These are phyloP conservation scores for Dissophora ornata DNA, from an alignment of 192 early-diverging fungal genomes.

Conservation along the genomic window DNA sequence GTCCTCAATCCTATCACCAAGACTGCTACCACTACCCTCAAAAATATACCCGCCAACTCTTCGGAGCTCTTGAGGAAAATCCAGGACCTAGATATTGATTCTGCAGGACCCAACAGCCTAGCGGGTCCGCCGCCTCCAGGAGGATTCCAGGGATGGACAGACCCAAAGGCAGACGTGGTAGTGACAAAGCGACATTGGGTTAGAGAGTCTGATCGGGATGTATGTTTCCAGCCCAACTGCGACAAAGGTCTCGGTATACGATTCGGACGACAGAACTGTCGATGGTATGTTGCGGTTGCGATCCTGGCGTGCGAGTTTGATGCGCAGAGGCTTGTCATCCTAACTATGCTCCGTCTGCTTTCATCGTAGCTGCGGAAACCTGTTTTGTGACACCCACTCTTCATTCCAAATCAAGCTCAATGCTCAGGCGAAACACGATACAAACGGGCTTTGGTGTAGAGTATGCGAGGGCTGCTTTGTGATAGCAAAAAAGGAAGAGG, in stretches of 20 bases:
- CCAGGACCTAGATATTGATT: slow-evolving; percentile 54
- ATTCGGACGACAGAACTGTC: slow-evolving; percentile 67
- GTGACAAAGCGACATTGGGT: slow-evolving; percentile 71
- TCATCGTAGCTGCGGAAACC: slow-evolving; percentile 66
- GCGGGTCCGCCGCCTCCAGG: slow-evolving; percentile 33
- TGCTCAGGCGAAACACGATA: slow-evolving; percentile 67
- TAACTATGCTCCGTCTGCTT: neutral
- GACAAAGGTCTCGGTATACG: slow-evolving; percentile 58
- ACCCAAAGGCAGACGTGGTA: slow-evolving; percentile 40
- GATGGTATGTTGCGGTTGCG: slow-evolving; percentile 50
- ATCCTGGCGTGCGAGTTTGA: too few relatives aligned
- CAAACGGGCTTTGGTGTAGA: slow-evolving; percentile 67
- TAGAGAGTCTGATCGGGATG: slow-evolving; percentile 58
- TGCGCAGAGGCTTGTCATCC: too few relatives aligned
- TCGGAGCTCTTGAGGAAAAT: slow-evolving; percentile 57
- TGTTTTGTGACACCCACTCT: slow-evolving; percentile 72
- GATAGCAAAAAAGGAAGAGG: slow-evolving; percentile 41
- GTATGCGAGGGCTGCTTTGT: slow-evolving; percentile 69
- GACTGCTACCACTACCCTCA: slow-evolving; percentile 43
- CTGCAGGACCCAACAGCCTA: slow-evolving; percentile 35
- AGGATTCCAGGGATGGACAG: slow-evolving; percentile 56
- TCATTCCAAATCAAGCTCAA: slow-evolving; percentile 68
- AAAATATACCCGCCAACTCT: slow-evolving; percentile 56
- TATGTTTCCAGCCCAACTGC: slow-evolving; percentile 59
- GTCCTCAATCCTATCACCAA: slow-evolving; percentile 59